Conservation (phyloP, 2,329 filamentous ascomycete genomes). For the Aspergillus floridensis region DNA sequence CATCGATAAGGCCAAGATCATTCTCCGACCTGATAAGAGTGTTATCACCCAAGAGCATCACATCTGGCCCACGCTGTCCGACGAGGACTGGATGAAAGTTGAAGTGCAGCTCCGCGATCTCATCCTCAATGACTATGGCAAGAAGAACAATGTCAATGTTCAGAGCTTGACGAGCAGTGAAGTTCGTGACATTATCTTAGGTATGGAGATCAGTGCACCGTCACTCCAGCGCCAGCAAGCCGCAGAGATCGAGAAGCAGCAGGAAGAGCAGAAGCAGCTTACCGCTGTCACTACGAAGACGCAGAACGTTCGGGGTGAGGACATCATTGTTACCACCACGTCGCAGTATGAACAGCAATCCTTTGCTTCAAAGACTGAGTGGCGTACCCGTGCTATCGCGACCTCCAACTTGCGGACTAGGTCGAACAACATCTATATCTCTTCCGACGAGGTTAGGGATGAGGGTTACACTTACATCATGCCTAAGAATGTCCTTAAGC, state of each 20-base stretch:
- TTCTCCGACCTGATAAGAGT: constrained; percentile 92
- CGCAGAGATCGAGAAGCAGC: constrained; percentile 97
- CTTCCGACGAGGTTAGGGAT: constrained; percentile 86
- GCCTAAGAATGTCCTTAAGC: constrained; percentile 98
- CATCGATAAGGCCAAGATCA: constrained; percentile 95
- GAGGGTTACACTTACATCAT: constrained; percentile 96
- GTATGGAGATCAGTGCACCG: constrained; percentile 98
- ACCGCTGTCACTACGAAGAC: constrained; percentile 98
- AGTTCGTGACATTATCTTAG: constrained; percentile 95
- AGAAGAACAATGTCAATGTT: constrained; percentile 99
- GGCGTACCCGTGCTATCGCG: constrained; percentile 94
- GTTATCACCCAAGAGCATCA: constrained; percentile 98
- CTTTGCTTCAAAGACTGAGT: constrained; percentile 98
- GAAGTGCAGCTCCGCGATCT: constrained; percentile 93
- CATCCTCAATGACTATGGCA: constrained; percentile 97
- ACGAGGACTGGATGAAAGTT: constrained; percentile 99
- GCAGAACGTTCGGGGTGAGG: constrained; percentile 92
- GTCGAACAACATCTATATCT: constrained; percentile 98
- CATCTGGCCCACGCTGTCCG: constrained; percentile 91
- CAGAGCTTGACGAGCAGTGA: constrained; percentile 95
- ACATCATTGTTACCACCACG: constrained; percentile 97
- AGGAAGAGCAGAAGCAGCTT: constrained; percentile 92
- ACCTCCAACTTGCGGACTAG: constrained; percentile 91
- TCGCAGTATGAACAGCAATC: constrained; percentile 97
- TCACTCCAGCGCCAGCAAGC: constrained; percentile 98